phyloP scores from a whole-genome alignment of 2,329 filamentous ascomycete genomes.

The Aureobasidium namibiae region DNA sequence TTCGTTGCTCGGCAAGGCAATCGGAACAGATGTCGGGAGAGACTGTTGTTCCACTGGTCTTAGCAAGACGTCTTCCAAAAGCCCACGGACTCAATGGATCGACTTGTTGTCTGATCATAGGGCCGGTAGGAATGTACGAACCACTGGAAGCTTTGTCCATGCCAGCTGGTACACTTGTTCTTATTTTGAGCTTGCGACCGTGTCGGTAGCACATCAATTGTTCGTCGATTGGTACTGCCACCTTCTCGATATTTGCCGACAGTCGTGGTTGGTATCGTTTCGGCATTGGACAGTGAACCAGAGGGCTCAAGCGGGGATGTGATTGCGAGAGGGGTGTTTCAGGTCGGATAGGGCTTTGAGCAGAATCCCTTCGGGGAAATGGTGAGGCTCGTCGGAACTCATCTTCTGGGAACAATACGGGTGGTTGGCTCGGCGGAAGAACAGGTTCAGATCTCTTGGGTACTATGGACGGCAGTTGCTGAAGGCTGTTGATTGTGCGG shows the following conservation, averaged over 20 bases:
- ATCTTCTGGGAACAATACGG: not conserved
- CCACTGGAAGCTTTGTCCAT: conserved; percentile 22
- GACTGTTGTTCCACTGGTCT: conserved; percentile 16
- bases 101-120: conserved; percentile 19
- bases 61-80: conserved; percentile 16
- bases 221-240: not conserved
- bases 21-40: conserved; percentile 23
- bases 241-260: not conserved
- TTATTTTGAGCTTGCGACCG: conserved; percentile 20
- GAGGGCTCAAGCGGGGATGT: conserved; percentile 1
- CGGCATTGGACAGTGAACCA: conserved; percentile 12
- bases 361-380: conserved; percentile 12
- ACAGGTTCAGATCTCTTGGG: not conserved
- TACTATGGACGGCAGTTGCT: not conserved
- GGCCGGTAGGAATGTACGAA: conserved; percentile 23
- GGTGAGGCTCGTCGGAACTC: conserved; percentile 2
- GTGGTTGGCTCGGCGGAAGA: not conserved
- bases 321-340: conserved; percentile 4
- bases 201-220: conserved; percentile 23
- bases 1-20: conserved; percentile 23
- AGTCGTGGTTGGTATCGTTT: conserved; percentile 7
- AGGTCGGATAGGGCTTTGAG: not conserved
- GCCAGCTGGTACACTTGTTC: conserved; percentile 19
- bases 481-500: conserved; percentile 12
- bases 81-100: conserved; percentile 26